phyloP scores from a whole-genome alignment of 257 asterid species.

The Echites panduratus region DNA sequence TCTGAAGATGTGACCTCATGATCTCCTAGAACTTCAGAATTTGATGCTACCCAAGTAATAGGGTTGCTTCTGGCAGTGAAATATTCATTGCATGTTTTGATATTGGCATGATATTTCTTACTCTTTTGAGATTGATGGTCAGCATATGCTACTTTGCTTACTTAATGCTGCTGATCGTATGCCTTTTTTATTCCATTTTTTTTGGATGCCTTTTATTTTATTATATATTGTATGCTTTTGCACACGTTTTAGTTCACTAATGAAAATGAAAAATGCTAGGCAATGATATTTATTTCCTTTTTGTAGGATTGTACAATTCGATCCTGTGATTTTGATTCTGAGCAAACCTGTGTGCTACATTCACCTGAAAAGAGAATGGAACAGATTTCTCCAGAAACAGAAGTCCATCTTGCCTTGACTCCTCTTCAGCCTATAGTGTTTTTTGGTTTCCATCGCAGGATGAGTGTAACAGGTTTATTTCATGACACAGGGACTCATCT shows the following conservation, averaged over 20 bases:
- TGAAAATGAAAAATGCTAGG: neutral
- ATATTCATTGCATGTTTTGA: neutral
- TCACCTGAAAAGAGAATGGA: conserved; percentile 98
- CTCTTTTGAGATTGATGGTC: neutral
- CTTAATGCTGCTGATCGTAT: neutral
- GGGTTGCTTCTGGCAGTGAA: neutral
- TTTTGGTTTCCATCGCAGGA: conserved; percentile 93
- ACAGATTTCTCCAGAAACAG: conserved; percentile 80
- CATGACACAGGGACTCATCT: conserved; percentile 2
- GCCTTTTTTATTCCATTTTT: neutral
- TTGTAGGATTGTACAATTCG: conserved; percentile 93
- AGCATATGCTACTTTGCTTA: neutral
- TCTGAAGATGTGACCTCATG: neutral
- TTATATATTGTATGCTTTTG: neutral
- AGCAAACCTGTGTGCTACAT: conserved; percentile 95
- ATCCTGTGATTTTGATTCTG: conserved; percentile 93
- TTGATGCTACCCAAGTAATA: neutral
- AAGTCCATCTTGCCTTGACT: conserved; percentile 99
- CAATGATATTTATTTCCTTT: conserved; percentile 6
- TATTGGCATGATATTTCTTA: neutral
- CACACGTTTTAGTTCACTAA: neutral
- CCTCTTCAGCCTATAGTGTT: conserved; percentile 96
- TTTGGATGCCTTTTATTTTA: too few relatives aligned
- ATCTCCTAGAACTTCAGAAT: neutral
- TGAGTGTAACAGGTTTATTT: conserved; percentile 90